Conservation (phyloP, 2,329 filamentous ascomycete genomes). For the Fusarium sp. region DNA sequence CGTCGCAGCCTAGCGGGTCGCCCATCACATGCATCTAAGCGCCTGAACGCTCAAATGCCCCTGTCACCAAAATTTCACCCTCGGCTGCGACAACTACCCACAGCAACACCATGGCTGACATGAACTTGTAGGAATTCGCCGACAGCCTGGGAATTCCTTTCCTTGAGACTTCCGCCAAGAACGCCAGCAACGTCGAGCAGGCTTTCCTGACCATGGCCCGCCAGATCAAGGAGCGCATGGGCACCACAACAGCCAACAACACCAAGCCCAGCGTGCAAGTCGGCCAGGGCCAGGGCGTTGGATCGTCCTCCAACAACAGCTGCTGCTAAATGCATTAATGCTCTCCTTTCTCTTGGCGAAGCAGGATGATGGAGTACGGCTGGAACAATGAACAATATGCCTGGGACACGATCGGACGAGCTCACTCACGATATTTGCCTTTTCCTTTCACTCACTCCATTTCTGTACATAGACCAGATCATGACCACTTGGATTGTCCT, state of each 20-base stretch:
- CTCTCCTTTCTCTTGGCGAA: constrained; percentile 39
- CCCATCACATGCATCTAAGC: constrained; percentile 39
- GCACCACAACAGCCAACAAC: constrained; percentile 93
- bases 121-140: constrained; percentile 82
- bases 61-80: constrained; percentile 17
- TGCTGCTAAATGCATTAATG: constrained; percentile 77
- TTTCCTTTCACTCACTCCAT: constrained; percentile 37
- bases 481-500: constrained; percentile 49
- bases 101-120: constrained; percentile 32
- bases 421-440: constrained; percentile 46
- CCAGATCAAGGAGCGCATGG: constrained; percentile 99
- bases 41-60: constrained; percentile 7
- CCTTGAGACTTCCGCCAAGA: constrained; percentile 99
- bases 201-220: constrained; percentile 99
- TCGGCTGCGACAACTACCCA: constrained; percentile 1
- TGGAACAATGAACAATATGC: constrained; percentile 39
- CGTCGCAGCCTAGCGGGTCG: constrained; percentile 1
- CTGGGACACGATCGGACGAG: constrained; percentile 46
- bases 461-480: constrained; percentile 52
- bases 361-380: constrained; percentile 44
- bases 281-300: constrained; percentile 92
- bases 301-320: constrained; percentile 83
- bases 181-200: constrained; percentile 99
- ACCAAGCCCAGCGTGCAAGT: constrained; percentile 99
- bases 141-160: constrained; percentile 99